A percentile compares a stretch with the other conserved stretches of the same genome.
Conservation (phyloP, 345 rosid species). For the Cardamine resedifolia region DNA sequence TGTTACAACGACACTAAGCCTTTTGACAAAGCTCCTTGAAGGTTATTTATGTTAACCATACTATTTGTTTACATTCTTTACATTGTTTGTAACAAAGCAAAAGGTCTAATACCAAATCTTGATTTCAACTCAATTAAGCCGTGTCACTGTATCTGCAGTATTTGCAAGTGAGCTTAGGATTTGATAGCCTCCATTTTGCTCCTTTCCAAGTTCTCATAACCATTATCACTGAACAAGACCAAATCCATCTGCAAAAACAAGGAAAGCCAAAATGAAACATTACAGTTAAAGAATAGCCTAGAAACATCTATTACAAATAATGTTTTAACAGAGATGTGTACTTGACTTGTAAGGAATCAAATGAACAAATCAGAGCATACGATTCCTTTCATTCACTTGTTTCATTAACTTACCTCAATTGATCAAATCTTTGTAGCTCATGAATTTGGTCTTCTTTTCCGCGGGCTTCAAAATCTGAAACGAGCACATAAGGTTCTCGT, state of each 20-base stretch:
- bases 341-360: background rate
- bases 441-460: slow-evolving; percentile 69
- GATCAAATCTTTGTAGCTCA: slow-evolving; percentile 62
- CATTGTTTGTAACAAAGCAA: slow-evolving; percentile 14
- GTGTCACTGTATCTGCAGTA: too few species aligned
- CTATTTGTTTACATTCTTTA: background rate
- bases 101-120: slow-evolving; percentile 17
- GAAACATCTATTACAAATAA: background rate
- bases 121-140: too few species aligned
- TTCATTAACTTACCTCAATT: slow-evolving; percentile 25
- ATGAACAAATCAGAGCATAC: background rate
- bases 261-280: slow-evolving; percentile 11
- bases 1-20: slow-evolving; percentile 95
- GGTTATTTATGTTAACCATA: background rate
- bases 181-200: too few species aligned
- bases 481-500: slow-evolving; percentile 86
- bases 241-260: slow-evolving; percentile 24
- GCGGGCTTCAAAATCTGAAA: slow-evolving; percentile 96
- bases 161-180: too few species aligned
- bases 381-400: slow-evolving; percentile 9
- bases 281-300: background rate
- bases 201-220: slow-evolving; percentile 20
- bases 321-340: background rate
- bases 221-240: slow-evolving; percentile 18
- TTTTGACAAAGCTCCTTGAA: slow-evolving; percentile 93